Base-by-base conservation (phyloP, 257 asterid species). In the Striga asiatica region DNA sequence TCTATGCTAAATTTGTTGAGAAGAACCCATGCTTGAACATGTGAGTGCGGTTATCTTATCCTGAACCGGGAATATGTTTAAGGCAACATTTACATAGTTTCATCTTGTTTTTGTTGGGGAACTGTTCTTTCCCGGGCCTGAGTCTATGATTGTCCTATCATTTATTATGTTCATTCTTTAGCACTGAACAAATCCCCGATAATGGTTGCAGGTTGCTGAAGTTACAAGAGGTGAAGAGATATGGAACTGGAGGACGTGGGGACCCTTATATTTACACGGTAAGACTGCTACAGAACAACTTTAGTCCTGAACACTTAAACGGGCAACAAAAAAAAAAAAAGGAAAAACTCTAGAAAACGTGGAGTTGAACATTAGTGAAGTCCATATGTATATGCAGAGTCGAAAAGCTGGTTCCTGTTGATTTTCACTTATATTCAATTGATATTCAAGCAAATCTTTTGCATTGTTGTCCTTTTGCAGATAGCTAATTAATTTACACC, bases 211-310 rank as follows among this genome's bases (percentile, higher is more conserved):
- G 98, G 82, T 73, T 92, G 75, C 76, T 92, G 71, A 88, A 72
- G 71, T 70, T 34, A 58, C 84, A 78, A 22, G 67, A 81, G 56
- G 95, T 92, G 69, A 84, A 71, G 76, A 82, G 98, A 70, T 66
- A 31, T 38, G 97, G 98, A 20, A 86, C 84, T 37, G 98, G 98
- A 62, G 98, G 95, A 12, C 94, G 94, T 2, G 18, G 48, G 1
- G 95, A 88, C 75, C 98, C 98, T 4, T 92, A 61, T 70, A 75
- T 79, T 66, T 92, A 92, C 80, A 67, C 50, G 97, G 95, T 88
- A 78, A 74, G 27, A 48, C 19, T 48, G 5, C 54, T 17, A 13
- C 11, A 6, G 0, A 24, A 48, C 2, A 34, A 53, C 27, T 49
- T 48, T 6, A 39, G 34, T 34, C 53, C 56, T n/a, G n/a, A 28